Evolutionary conservation across 495 filamentous ascomycete species (phyloP), one percentile per base, ranked within the genome.

Genomic region (Aspergillus haitiensis): DNA sequence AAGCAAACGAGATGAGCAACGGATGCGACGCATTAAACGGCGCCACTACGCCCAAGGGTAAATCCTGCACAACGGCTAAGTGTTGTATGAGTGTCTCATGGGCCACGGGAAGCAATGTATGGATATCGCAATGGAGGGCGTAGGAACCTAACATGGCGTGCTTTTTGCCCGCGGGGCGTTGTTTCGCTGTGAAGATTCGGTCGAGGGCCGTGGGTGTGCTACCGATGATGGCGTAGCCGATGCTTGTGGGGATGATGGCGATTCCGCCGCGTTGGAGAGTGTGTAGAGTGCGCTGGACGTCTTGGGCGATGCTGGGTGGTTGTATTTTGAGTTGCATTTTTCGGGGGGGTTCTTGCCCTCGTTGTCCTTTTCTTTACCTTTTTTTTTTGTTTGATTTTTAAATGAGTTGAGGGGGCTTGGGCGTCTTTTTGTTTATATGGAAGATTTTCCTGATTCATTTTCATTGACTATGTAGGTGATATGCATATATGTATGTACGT

Each of bases 111-210:
- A 68, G 59, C 11, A 18, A n/a, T 18, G 45, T 6, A 55, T 70
- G 67, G 11, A 68, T 40, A 5, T 47, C 48, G 33, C 52, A 21
- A n/a, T 70, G 65, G 0, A 70, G 63, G 39, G 60, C 44, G 34
- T 64, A 68, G 16, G 39, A 62, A 5, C 69, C 67, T 12, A 70
- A 59, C 63, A 72, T 67, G 18, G 63, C 69, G 46, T 72, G 67
- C 12, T 55, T 52, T 45, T 70, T 70, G 40, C 67, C 57, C n/a
- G 59, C 62, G 34, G 63, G 9, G 5, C 65, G 67, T 21, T 52
- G 58, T 40, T 68, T 72, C 1, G 56, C 32, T 2, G 46, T 12
- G 40, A 64, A 65, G 9, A 70, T 63, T 1, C 64, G 63, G 31
- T 59, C 37, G 31, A 70, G 44, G 2, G 65, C 63, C 2, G 54